A percentile compares a stretch with the other conserved stretches of the same genome.
Conservation (phyloP, 2,329 filamentous ascomycete genomes). For the Plectosphaerella cucumerina region DNA sequence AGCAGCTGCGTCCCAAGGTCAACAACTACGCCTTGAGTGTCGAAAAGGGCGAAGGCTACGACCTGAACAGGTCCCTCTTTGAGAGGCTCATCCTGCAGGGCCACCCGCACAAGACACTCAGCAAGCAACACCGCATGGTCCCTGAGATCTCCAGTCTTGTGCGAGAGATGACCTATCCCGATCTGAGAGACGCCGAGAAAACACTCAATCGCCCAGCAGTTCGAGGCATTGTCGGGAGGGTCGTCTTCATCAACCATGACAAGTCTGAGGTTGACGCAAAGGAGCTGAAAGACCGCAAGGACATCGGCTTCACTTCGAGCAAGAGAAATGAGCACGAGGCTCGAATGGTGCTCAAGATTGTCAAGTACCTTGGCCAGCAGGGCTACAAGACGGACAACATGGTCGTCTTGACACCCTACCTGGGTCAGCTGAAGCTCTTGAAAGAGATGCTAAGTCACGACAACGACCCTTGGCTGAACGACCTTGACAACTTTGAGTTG, state of each 20-base stretch:
- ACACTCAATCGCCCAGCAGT: slow-evolving; percentile 43
- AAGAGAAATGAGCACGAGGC: slow-evolving; percentile 65
- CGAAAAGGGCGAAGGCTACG: slow-evolving; percentile 61
- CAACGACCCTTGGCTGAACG: slow-evolving; percentile 63
- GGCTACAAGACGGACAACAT: slow-evolving; percentile 63
- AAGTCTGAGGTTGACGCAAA: slow-evolving; percentile 44
- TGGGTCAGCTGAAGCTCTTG: slow-evolving; percentile 62
- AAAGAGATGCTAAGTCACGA: slow-evolving; percentile 46
- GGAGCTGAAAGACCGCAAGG: slow-evolving; percentile 41
- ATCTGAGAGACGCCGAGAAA: slow-evolving; percentile 49
- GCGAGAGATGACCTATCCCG: slow-evolving; percentile 56
- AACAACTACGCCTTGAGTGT: slow-evolving; percentile 56
- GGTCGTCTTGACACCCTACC: slow-evolving; percentile 68
- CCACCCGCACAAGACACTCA: slow-evolving; percentile 48
- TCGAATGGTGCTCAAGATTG: slow-evolving; percentile 58
- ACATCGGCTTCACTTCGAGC: slow-evolving; percentile 43
- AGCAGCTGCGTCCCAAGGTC: slow-evolving; percentile 66
- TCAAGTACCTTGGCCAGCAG: slow-evolving; percentile 67
- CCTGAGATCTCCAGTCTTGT: slow-evolving; percentile 62
- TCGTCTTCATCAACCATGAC: slow-evolving; percentile 65
- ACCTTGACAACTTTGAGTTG: slow-evolving; percentile 62
- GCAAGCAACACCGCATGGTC: slow-evolving; percentile 63
- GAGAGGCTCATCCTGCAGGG: slow-evolving; percentile 60
- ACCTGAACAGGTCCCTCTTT: slow-evolving; percentile 66
- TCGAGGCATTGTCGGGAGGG: slow-evolving; percentile 52